Percentiles rank a stretch among this genome's conserved stretches.
These are phyloP conservation scores for Solanum bukasovii DNA, from an alignment of 257 asterid genomes.

Conservation along the genomic window DNA sequence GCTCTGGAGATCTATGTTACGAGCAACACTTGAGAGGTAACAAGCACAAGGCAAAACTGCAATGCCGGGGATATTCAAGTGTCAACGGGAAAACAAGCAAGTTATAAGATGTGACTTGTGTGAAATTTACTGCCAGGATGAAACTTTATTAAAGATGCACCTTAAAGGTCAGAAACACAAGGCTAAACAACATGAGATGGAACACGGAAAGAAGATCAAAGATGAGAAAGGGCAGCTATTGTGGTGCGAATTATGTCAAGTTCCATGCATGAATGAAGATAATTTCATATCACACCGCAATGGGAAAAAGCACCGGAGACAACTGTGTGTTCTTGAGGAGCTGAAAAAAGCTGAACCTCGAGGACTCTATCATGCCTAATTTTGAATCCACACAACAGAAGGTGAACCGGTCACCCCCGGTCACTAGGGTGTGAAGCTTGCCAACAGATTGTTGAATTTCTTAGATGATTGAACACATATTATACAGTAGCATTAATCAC, in stretches of 20 bases:
- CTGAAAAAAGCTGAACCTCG: neutral
- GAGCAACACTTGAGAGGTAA: no score
- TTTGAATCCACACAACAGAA: neutral
- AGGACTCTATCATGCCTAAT: neutral
- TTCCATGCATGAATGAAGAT: slow-evolving; percentile 34
- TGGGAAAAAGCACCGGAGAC: slow-evolving; percentile 32
- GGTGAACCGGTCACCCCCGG: neutral
- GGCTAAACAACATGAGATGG: slow-evolving; percentile 20
- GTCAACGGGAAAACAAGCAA: neutral
- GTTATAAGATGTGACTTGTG: slow-evolving; percentile 31
- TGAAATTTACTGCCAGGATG: slow-evolving; percentile 32
- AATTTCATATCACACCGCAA: slow-evolving; percentile 24
- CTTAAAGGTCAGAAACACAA: slow-evolving; percentile 47
- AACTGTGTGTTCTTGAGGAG: neutral
- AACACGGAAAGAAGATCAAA: neutral
- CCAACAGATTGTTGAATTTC: neutral
- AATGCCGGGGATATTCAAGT: neutral
- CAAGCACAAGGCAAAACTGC: no score
- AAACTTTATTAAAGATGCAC: slow-evolving; percentile 19
- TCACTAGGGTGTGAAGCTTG: neutral
- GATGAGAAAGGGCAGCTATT: neutral
- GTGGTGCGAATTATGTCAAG: slow-evolving; percentile 36
- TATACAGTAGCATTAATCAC: neutral
- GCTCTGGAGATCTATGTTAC: no score
- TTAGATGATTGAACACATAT: neutral